Evolutionary conservation across 306 rosid genomes (phyloP), one percentile per base, ranked within the genome.

Genomic region (Inga laurina): DNA sequence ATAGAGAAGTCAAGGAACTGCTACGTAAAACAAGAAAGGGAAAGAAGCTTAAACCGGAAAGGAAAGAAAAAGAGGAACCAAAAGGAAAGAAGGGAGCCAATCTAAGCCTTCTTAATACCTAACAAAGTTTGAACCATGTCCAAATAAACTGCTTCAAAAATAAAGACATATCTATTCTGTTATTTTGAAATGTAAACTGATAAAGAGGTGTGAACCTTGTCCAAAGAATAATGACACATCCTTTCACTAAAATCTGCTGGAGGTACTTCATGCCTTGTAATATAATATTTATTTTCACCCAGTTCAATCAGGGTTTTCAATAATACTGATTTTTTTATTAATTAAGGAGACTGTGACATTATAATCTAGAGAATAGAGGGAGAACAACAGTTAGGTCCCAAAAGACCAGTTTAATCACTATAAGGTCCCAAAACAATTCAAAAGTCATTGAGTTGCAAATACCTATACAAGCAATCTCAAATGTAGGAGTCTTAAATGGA

Each of bases 1-100:
- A 32, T 2, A 79, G 77, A 44, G 52, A 70, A 41, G 52, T 41
- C 75, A 39, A 71, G 79, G 74, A 81, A 86, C 75, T 61, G 37
- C 35, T 74, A 37, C 75, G 35, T 21, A 34, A 57, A 3, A 6
- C 8, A 65, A 65, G 15, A 11, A 32, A 66, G 72, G 8, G n/a
- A 66, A 32, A 66, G 72, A 66, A 65, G 22, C 9, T 12, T 30
- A 19, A 65, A 65, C 19, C 3, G 34, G 34, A 32, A 32, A 32
- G 34, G 34, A 32, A 32, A 32, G 34, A 32, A 32, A 32, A 32
- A 2, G 61, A 59, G 2, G 68, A 18, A 7, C 0, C 32, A 22
- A 22, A 62, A 24, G 35, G 37, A 62, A 12, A 22, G 2, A 27
- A 14, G 27, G 37, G 3, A n/a, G 70, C 21, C n/a, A 35, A n/a